These are phyloP conservation scores for Penicillium mononematosum DNA, from an alignment of 495 filamentous ascomycete genomes.

Conservation along the genomic window DNA sequence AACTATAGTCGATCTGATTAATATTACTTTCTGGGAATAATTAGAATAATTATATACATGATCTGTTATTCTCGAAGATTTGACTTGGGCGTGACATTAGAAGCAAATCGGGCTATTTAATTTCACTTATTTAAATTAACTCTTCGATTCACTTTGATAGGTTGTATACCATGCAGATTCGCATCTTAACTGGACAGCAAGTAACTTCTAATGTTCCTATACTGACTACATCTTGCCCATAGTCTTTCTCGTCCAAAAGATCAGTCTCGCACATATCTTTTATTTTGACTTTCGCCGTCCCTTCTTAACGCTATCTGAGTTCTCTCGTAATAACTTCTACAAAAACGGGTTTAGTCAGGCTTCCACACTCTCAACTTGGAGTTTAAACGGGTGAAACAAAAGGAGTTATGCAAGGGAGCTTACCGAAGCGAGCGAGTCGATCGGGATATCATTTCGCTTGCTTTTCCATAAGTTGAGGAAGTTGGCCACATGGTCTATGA, in stretches of 20 bases:
- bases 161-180: no score
- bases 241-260: no score
- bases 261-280: no score
- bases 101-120: background rate
- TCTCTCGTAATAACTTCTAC: no score
- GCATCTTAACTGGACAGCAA: no score
- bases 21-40: background rate
- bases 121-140: no score
- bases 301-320: no score
- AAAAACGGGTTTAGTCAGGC: background rate
- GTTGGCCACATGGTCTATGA: slow-evolving; percentile 37
- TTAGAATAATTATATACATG: background rate
- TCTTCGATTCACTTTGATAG: no score
- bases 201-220: no score
- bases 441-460: slow-evolving; percentile 32
- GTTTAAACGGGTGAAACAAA: no score
- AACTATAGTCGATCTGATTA: background rate
- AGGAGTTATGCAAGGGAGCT: background rate
- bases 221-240: no score
- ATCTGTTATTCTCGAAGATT: background rate
- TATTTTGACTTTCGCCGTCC: no score
- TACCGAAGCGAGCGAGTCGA: slow-evolving; percentile 33
- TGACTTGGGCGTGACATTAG: background rate
- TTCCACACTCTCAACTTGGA: background rate
- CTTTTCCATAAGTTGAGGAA: slow-evolving; percentile 28